Evolutionary conservation across 495 filamentous ascomycete species (phyloP).

Genomic region (Friedmanniomyces simplex): DNA sequence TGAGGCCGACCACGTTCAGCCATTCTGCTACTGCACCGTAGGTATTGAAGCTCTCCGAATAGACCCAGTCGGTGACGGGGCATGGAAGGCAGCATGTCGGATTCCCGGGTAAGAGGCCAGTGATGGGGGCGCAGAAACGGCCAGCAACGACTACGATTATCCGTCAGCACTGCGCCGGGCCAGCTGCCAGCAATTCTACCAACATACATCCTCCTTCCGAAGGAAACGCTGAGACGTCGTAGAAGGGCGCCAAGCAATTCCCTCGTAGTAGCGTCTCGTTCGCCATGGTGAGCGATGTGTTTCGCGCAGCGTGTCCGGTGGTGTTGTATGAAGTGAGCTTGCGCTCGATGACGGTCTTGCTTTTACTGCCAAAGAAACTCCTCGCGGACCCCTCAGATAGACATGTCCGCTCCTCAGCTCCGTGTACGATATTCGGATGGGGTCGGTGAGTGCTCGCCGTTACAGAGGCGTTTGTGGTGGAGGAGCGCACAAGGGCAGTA

Average conservation of each 20-base stretch:
- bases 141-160: constrained; percentile 51
- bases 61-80: constrained; percentile 62
- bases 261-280: constrained; percentile 30
- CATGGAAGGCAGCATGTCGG: constrained; percentile 80
- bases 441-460: neutral
- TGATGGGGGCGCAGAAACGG: constrained; percentile 49
- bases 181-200: constrained; percentile 8
- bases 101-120: constrained; percentile 24
- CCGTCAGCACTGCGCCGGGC: constrained; percentile 24
- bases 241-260: constrained; percentile 54
- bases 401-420: neutral
- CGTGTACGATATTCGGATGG: neutral
- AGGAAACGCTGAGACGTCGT: constrained; percentile 50
- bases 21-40: constrained; percentile 60
- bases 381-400: neutral
- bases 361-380: neutral
- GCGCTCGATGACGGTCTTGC: neutral
- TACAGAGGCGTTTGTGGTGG: neutral
- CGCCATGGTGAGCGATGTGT: constrained; percentile 10
- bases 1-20: constrained; percentile 64
- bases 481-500: neutral
- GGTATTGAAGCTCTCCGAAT: constrained; percentile 40
- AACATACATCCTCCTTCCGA: constrained; percentile 54
- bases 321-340: neutral
- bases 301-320: neutral